phyloP scores from a whole-genome alignment of 768 basidiomycete genomes.

The Phlebiopsis flavidoalba region DNA sequence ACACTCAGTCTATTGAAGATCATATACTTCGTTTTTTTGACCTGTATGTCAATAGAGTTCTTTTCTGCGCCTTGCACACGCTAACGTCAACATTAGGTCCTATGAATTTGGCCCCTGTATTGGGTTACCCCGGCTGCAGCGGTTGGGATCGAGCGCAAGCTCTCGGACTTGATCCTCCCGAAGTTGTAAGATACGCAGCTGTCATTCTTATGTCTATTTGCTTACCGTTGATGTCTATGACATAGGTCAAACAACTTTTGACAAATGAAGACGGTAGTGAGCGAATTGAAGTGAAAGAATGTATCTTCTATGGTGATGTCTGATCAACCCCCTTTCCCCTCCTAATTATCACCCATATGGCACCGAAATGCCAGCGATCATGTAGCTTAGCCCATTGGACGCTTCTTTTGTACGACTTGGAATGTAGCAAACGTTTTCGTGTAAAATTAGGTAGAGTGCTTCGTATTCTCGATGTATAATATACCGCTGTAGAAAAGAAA shows the following conservation, averaged over 20 bases:
- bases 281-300: conserved; percentile 48
- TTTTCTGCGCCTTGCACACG: not conserved
- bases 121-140: conserved; percentile 73
- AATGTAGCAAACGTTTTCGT: too few relatives aligned
- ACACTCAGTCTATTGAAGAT: conserved; percentile 57
- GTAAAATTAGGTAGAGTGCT: too few relatives aligned
- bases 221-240: not conserved
- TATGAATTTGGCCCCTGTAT: conserved; percentile 80
- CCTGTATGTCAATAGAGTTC: conserved; percentile 38
- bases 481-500: too few relatives aligned
- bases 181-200: conserved; percentile 48
- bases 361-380: too few relatives aligned
- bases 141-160: conserved; percentile 84
- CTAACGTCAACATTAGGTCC: conserved; percentile 35
- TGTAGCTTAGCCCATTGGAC: too few relatives aligned
- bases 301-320: conserved; percentile 51
- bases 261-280: conserved; percentile 59
- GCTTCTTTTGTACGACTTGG: too few relatives aligned
- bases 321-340: conserved; percentile 1
- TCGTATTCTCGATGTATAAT: too few relatives aligned
- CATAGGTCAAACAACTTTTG: conserved; percentile 75
- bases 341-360: too few relatives aligned
- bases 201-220: not conserved
- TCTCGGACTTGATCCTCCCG: conserved; percentile 76
- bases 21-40: conserved; percentile 80